A percentile compares a stretch with the other conserved stretches of the same genome.
Evolutionary conservation across 768 basidiomycete species (phyloP).

Genomic region (Lactifluus rugatus): DNA sequence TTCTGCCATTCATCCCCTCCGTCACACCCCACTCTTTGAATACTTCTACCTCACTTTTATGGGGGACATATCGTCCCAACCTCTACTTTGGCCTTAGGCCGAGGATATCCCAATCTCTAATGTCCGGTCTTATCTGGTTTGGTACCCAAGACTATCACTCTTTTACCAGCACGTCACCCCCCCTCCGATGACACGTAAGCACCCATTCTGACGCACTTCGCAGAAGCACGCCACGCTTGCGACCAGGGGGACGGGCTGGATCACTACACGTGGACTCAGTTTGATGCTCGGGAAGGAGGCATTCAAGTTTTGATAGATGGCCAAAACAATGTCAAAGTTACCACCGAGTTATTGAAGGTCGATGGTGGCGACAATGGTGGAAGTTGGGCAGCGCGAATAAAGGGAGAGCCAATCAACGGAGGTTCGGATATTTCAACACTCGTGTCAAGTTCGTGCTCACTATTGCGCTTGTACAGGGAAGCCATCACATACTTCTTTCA

Average conservation of each 20-base stretch:
- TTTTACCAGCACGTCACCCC: conserved; percentile 42
- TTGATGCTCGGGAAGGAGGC: conserved; percentile 78
- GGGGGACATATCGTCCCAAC: conserved; percentile 85
- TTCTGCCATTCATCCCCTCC: conserved; percentile 35
- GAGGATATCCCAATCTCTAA: conserved; percentile 74
- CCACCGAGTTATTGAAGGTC: conserved; percentile 81
- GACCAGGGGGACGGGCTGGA: conserved; percentile 79
- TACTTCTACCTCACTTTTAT: conserved; percentile 47
- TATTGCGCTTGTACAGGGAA: conserved; percentile 22
- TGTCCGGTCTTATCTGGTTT: conserved; percentile 94
- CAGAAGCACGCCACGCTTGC: conserved; percentile 77
- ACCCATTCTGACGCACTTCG: conserved; percentile 8
- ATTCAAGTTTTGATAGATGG: conserved; percentile 77
- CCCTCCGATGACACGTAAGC: conserved; percentile 1
- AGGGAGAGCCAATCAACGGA: conserved; percentile 63
- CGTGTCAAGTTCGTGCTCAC: neutral
- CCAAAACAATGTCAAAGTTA: conserved; percentile 75
- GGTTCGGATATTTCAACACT: conserved; percentile 32
- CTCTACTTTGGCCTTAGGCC: conserved; percentile 93
- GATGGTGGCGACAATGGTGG: conserved; percentile 74
- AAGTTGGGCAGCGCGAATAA: conserved; percentile 81
- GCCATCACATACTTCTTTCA: conserved; percentile 57
- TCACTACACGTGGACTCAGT: conserved; percentile 79
- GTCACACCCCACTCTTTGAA: conserved; percentile 35
- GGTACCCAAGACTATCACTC: conserved; percentile 80